phyloP scores from a whole-genome alignment of 805 yeast genomes.

The Candida glaebosa region DNA sequence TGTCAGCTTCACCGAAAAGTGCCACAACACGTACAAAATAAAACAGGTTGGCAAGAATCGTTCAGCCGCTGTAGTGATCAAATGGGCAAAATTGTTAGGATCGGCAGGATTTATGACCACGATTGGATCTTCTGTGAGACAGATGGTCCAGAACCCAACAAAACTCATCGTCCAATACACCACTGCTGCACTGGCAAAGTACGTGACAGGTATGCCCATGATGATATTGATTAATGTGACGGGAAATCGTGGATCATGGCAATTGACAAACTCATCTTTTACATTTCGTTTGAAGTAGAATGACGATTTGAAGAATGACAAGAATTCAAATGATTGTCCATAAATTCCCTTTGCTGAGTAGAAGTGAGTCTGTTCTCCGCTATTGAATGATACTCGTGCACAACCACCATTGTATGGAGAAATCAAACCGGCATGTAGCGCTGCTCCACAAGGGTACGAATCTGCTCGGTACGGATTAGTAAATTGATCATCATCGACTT shows the following conservation, averaged over 20 bases:
- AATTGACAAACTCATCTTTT: constrained; percentile 37
- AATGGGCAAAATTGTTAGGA: constrained; percentile 51
- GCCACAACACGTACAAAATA: constrained; percentile 70
- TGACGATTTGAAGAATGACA: constrained; percentile 72
- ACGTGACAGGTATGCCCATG: constrained; percentile 61
- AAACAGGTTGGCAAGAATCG: constrained; percentile 74
- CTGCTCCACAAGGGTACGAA: constrained; percentile 87
- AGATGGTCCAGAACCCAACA: constrained; percentile 82
- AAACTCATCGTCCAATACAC: constrained; percentile 56
- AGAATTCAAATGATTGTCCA: constrained; percentile 54
- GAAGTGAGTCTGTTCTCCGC: constrained; percentile 47
- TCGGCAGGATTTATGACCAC: constrained; percentile 49
- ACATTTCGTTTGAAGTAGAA: constrained; percentile 47
- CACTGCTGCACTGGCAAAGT: constrained; percentile 41
- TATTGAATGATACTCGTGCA: constrained; percentile 56
- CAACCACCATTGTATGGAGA: constrained; percentile 80
- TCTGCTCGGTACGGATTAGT: constrained; percentile 79
- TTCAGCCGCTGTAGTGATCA: constrained; percentile 68
- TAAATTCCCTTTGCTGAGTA: constrained; percentile 45
- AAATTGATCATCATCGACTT: constrained; percentile 21
- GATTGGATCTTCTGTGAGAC: constrained; percentile 80
- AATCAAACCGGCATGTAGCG: constrained; percentile 77
- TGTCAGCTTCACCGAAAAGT: constrained; percentile 48
- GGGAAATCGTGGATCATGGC: constrained; percentile 64
- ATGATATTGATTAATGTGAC: constrained; percentile 57